Percentiles rank a stretch among this genome's conserved stretches.
phyloP scores from a whole-genome alignment of 805 yeast species.

The Jamesozyma spencerorum region DNA sequence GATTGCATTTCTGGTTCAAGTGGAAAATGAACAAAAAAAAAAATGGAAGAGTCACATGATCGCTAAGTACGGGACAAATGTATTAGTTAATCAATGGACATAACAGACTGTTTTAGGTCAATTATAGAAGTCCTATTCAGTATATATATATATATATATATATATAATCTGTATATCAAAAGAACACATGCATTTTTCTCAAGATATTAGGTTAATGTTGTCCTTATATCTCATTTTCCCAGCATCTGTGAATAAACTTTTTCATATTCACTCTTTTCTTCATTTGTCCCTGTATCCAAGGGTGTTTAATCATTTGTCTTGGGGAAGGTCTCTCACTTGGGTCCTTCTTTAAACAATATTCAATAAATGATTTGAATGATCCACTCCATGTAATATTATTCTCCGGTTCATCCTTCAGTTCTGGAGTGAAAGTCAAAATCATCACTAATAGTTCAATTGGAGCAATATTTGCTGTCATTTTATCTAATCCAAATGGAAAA shows the following conservation, averaged over 20 bases:
- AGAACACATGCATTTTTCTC: no score
- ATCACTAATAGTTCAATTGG: slow-evolving; percentile 82
- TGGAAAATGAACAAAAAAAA: no score
- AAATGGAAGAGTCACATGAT: no score
- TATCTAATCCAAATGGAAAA: slow-evolving; percentile 61
- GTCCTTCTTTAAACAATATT: slow-evolving; percentile 72
- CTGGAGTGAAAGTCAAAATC: slow-evolving; percentile 77
- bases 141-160: no score
- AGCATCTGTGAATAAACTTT: slow-evolving; percentile 65
- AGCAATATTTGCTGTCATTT: slow-evolving; percentile 41
- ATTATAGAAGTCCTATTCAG: no score
- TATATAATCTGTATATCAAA: no score
- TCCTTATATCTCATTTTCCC: slow-evolving; percentile 34
- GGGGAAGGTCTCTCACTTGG: slow-evolving; percentile 81
- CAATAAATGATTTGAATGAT: slow-evolving; percentile 73
- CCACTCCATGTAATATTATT: slow-evolving; percentile 73
- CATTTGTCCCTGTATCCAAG: slow-evolving; percentile 81
- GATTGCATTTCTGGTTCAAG: no score
- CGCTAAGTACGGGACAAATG: no score
- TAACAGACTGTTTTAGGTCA: no score
- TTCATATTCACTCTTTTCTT: slow-evolving; percentile 73
- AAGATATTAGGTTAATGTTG: no score
- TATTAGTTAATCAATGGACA: no score
- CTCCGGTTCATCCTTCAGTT: slow-evolving; percentile 64
- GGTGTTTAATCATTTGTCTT: slow-evolving; percentile 84